Base-by-base conservation (phyloP, 2,329 filamentous ascomycete genomes). In the Ophiostoma tasmaniense region DNA sequence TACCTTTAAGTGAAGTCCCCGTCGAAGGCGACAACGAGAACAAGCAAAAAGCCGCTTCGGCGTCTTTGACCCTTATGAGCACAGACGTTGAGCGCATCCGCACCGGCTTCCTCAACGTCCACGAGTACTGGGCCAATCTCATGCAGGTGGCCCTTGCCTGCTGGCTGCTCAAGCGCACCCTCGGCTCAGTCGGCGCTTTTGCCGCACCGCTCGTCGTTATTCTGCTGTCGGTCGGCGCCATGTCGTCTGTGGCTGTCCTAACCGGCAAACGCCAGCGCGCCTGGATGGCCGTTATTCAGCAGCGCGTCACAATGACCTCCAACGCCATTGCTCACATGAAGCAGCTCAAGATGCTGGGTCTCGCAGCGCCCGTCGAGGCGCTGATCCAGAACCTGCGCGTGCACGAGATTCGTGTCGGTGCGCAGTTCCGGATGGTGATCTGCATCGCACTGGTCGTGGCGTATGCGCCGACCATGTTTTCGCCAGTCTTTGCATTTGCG, bases 311-410 rank as follows among this genome's bases (percentile, higher is more conserved):
- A 30, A 71, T 59, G 77, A 79, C 65, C 72, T 68, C 73, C 35
- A 72, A 67, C 35, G 61, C 71, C 28, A 75, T 81, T 30, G 73
- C 74, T 1, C 75, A 74, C 66, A 80, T 81, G 75, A 81, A 80
- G 70, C 72, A 74, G 45, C 71, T 81, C 22, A 80, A 78, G 68
- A 78, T 81, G 64, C 76, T 76, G 1, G 79, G 79, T 1, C 73
- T 81, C 13, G 69, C 77, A 5, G 73, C 66, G 20, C 70, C 75
- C 4, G 70, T 80, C 1, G 73, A 74, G 25, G 68, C 72, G 2
- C 71, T 76, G 2, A 73, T 81, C 3, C 78, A 80, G 67, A 70
- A 69, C 1, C 69, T 80, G 28, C 76, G 80, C 6, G 67, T 76
- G 1, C 71, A 76, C 3, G 80, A 81, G 70, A 71, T 81, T 0